Conservation (phyloP, 768 basidiomycete genomes). For the Boletus rubropictus region DNA sequence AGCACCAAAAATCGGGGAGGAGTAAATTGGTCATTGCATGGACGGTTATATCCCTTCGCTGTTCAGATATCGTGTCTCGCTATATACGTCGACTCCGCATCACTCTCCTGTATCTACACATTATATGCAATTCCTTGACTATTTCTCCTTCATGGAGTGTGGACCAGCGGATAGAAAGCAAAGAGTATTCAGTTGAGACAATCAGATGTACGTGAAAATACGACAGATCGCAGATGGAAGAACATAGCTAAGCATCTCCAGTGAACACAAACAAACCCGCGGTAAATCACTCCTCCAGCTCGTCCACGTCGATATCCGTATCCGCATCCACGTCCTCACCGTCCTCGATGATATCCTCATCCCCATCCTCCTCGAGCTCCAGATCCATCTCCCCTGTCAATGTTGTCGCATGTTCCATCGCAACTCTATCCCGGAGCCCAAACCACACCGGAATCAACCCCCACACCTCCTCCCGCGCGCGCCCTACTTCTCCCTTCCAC, state of each 20-base stretch:
- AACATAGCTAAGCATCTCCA: conserved; percentile 18
- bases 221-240: background rate
- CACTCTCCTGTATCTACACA: conserved; percentile 13
- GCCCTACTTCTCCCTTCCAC: conserved; percentile 36
- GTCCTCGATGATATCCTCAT: background rate
- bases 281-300: conserved; percentile 9
- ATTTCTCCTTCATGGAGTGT: background rate
- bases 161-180: conserved; percentile 4
- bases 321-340: conserved; percentile 13
- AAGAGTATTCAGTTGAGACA: conserved; percentile 10
- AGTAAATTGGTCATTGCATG: conserved; percentile 34
- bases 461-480: conserved; percentile 61
- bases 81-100: conserved; percentile 9
- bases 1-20: conserved; percentile 92
- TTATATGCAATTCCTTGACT: background rate
- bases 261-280: background rate
- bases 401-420: background rate
- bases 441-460: conserved; percentile 58
- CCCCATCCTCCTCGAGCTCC: background rate
- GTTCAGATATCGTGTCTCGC: conserved; percentile 9
- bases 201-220: conserved; percentile 5
- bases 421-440: conserved; percentile 33
- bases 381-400: background rate
- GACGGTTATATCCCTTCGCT: conserved; percentile 6
- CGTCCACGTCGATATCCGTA: conserved; percentile 8